These are phyloP conservation scores for Boletus insuetus DNA, from an alignment of 768 basidiomycete species.

Conservation along the genomic window DNA sequence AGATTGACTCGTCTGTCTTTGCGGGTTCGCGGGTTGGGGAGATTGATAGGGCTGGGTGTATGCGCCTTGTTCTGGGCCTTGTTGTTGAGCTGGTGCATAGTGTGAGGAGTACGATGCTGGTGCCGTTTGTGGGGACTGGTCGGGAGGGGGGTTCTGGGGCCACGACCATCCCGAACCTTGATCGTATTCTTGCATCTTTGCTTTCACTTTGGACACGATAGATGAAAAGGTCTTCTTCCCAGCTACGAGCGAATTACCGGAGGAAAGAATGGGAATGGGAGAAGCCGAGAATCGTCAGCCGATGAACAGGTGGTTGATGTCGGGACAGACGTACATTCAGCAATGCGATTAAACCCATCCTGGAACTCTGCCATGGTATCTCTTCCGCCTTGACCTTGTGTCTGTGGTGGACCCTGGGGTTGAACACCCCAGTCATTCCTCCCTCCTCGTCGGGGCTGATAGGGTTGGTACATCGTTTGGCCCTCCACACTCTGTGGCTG, in stretches of 20 bases:
- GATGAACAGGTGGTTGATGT: neutral
- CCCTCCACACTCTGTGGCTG: slow-evolving; percentile 8
- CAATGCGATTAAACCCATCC: slow-evolving; percentile 72
- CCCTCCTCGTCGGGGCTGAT: slow-evolving; percentile 22
- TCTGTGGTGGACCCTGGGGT: slow-evolving; percentile 7
- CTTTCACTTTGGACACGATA: slow-evolving; percentile 73
- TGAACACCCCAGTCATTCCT: slow-evolving; percentile 2
- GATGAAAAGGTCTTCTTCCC: slow-evolving; percentile 78
- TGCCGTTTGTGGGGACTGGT: neutral
- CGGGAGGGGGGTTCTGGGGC: slow-evolving; percentile 5
- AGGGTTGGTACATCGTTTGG: slow-evolving; percentile 19
- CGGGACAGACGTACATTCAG: slow-evolving; percentile 58
- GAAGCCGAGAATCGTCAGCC: neutral
- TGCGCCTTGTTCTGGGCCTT: neutral
- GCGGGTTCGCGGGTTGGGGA: neutral
- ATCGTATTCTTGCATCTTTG: slow-evolving; percentile 82
- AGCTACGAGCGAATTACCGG: slow-evolving; percentile 34
- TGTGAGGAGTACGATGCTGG: neutral
- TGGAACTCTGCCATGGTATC: slow-evolving; percentile 67
- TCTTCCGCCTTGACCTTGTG: slow-evolving; percentile 26
- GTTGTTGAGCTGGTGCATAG: neutral
- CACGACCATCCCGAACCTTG: slow-evolving; percentile 34
- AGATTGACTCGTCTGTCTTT: slow-evolving; percentile 8
- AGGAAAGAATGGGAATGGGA: too few species aligned
- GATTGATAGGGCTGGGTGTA: slow-evolving; percentile 5